Evolutionary conservation across 768 basidiomycete species (phyloP).

Genomic region (Candolleomyces efflorescens): DNA sequence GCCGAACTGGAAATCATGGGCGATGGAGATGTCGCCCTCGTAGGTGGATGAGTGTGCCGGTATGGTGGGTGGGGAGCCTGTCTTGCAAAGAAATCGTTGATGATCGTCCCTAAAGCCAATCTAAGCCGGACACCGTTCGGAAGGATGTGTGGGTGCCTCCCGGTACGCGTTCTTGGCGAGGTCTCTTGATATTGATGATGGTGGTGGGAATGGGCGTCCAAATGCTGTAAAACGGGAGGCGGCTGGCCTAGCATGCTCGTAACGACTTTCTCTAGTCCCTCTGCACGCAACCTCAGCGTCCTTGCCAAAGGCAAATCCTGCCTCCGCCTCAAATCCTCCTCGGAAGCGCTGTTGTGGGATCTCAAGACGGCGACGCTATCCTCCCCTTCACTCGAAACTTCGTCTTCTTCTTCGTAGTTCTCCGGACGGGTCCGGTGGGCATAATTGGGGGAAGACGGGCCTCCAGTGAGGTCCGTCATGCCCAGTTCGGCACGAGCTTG

Average conservation of each 20-base stretch:
- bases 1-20: too few relatives aligned
- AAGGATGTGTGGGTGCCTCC: constrained; percentile 52
- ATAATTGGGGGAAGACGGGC: constrained; percentile 55
- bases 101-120: constrained; percentile 67
- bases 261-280: constrained; percentile 80
- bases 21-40: too few relatives aligned
- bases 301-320: constrained; percentile 65
- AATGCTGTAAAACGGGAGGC: constrained; percentile 47
- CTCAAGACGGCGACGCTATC: constrained; percentile 38
- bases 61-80: constrained; percentile 54
- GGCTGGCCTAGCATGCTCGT: constrained; percentile 79
- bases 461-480: constrained; percentile 80
- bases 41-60: constrained; percentile 27
- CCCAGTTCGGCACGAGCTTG: constrained; percentile 84
- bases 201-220: constrained; percentile 4
- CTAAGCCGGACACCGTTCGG: constrained; percentile 81
- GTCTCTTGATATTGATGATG: constrained; percentile 2
- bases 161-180: constrained; percentile 22
- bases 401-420: constrained; percentile 73
- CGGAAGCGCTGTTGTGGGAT: constrained; percentile 49
- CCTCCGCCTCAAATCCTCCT: constrained; percentile 48
- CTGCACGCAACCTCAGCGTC: constrained; percentile 64
- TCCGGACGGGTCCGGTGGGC: constrained; percentile 66
- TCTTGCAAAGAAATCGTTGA: constrained; percentile 80
- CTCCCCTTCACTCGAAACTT: constrained; percentile 63